phyloP scores from a whole-genome alignment of 768 basidiomycete genomes.

The Collybia sordida region DNA sequence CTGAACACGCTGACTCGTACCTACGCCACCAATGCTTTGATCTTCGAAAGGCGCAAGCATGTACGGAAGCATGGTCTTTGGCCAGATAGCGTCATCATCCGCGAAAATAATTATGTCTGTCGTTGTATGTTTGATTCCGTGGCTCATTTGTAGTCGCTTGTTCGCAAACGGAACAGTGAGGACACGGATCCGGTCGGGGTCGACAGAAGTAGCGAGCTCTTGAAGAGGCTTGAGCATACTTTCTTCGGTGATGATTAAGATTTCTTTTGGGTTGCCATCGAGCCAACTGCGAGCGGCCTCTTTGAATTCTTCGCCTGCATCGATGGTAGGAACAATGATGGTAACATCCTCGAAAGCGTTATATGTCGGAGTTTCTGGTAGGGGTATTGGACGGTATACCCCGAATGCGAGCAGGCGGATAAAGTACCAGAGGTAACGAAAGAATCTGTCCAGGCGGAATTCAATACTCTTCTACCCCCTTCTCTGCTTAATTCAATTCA shows the following conservation, averaged over 20 bases:
- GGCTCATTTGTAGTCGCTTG: slow-evolving; percentile 91
- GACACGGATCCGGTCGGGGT: slow-evolving; percentile 80
- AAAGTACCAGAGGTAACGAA: slow-evolving; percentile 90
- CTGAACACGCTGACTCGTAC: slow-evolving; percentile 88
- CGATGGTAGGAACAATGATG: slow-evolving; percentile 94
- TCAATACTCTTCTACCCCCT: slow-evolving; percentile 11
- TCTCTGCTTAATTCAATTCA: background rate
- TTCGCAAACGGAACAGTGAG: slow-evolving; percentile 91
- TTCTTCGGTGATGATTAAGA: slow-evolving; percentile 74
- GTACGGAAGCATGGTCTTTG: slow-evolving; percentile 82
- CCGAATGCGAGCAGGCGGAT: slow-evolving; percentile 77
- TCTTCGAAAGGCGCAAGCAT: slow-evolving; percentile 92
- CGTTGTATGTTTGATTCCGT: slow-evolving; percentile 86
- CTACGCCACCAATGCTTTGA: slow-evolving; percentile 89
- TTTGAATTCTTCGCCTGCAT: slow-evolving; percentile 94
- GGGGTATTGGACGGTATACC: slow-evolving; percentile 81
- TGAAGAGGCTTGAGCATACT: slow-evolving; percentile 90
- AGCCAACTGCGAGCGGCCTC: slow-evolving; percentile 93
- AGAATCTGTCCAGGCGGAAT: slow-evolving; percentile 55
- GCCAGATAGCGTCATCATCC: slow-evolving; percentile 96
- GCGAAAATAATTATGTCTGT: slow-evolving; percentile 95
- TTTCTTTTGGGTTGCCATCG: slow-evolving; percentile 86
- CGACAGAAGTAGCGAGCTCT: slow-evolving; percentile 84
- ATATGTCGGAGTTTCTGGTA: slow-evolving; percentile 91
- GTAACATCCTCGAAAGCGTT: slow-evolving; percentile 91